These are phyloP conservation scores for Phytophthora idaei DNA, from an alignment of 352 stramenopile genomes.

Conservation along the genomic window DNA sequence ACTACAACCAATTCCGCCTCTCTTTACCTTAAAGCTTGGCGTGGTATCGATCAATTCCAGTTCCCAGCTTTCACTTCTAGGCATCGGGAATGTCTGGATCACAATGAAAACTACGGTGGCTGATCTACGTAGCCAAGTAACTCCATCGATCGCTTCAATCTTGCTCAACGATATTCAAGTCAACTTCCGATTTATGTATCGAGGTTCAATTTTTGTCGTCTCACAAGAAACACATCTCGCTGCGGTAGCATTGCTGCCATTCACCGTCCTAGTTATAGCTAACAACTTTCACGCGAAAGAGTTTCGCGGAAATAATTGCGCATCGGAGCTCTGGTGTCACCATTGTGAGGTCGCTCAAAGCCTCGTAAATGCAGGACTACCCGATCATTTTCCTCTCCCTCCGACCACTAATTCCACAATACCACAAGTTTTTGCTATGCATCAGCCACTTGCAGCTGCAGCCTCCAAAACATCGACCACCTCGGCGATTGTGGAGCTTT, in stretches of 20 bases:
- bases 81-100: conserved; percentile 21
- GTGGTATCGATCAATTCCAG: conserved; percentile 1
- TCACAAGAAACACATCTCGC: conserved; percentile 26
- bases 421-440: conserved; percentile 20
- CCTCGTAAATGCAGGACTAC: conserved; percentile 37
- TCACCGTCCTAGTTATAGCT: conserved; percentile 28
- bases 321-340: conserved; percentile 27
- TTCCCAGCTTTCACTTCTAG: conserved; percentile 15
- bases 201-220: conserved; percentile 27
- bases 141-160: conserved; percentile 2
- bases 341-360: conserved; percentile 23
- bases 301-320: neutral
- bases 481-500: conserved; percentile 36
- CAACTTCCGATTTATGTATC: conserved; percentile 42
- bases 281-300: neutral
- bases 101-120: conserved; percentile 24
- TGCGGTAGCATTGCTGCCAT: conserved; percentile 36
- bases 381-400: conserved; percentile 23
- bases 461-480: neutral
- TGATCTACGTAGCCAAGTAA: conserved; percentile 22
- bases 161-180: neutral
- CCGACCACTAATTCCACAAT: neutral
- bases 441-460: conserved; percentile 9
- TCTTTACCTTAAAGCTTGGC: conserved; percentile 36
- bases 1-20: neutral